These are phyloP conservation scores for Podospora tetraspora DNA, from an alignment of 495 filamentous ascomycete genomes.

Conservation along the genomic window DNA sequence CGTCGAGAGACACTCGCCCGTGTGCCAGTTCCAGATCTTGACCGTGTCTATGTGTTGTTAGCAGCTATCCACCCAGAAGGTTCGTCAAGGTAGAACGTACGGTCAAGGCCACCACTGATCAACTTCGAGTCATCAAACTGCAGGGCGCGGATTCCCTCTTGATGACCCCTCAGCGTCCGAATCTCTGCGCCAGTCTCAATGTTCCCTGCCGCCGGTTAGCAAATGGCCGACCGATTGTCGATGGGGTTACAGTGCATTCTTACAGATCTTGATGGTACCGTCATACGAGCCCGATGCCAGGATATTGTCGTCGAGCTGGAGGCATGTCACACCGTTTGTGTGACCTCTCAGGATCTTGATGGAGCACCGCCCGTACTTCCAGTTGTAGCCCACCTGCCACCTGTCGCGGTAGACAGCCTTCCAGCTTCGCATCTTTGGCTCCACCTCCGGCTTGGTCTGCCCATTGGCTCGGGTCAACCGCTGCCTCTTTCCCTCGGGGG, in stretches of 20 bases:
- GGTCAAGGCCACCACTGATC: slow-evolving; percentile 33
- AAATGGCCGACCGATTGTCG: background rate
- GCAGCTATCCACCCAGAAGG: background rate
- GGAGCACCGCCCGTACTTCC: slow-evolving; percentile 87
- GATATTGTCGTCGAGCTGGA: slow-evolving; percentile 92
- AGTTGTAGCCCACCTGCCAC: slow-evolving; percentile 71
- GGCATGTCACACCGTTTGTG: slow-evolving; percentile 88
- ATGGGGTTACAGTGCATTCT: background rate
- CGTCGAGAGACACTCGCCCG: slow-evolving; percentile 79
- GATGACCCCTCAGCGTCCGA: slow-evolving; percentile 76
- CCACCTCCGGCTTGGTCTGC: slow-evolving; percentile 10
- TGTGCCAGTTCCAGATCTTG: slow-evolving; percentile 95
- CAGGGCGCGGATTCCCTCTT: slow-evolving; percentile 73
- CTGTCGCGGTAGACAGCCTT: slow-evolving; percentile 56
- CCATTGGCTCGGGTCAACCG: slow-evolving; percentile 22
- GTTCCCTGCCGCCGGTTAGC: slow-evolving; percentile 44
- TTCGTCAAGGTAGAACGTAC: slow-evolving; percentile 7
- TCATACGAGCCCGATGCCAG: slow-evolving; percentile 95
- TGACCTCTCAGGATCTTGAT: slow-evolving; percentile 81
- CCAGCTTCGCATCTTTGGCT: slow-evolving; percentile 63
- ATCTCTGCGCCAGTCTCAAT: slow-evolving; percentile 81
- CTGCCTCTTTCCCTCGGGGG: slow-evolving; percentile 44
- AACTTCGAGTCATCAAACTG: slow-evolving; percentile 86
- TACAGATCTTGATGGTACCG: slow-evolving; percentile 84
- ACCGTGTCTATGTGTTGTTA: slow-evolving; percentile 47